These are phyloP conservation scores for Hanseniaspora guilliermondii DNA, from an alignment of 805 yeast species.

Conservation along the genomic window DNA sequence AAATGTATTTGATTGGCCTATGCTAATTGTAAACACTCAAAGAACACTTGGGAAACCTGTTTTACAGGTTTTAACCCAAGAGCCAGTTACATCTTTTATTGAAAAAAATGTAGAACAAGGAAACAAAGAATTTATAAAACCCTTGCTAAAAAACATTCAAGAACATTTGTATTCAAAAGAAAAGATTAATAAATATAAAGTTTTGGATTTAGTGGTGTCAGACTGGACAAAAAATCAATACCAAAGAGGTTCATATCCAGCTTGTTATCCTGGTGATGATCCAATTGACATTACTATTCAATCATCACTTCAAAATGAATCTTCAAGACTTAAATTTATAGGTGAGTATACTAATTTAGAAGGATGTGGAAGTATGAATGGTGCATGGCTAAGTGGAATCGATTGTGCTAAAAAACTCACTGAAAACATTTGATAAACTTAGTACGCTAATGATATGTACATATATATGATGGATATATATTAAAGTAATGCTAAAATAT, in stretches of 20 bases:
- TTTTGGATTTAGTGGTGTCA: constrained; percentile 37
- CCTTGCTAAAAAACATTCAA: constrained; percentile 17
- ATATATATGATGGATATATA: not conserved
- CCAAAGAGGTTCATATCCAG: constrained; percentile 71
- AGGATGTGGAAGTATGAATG: constrained; percentile 87
- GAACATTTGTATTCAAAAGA: constrained; percentile 13
- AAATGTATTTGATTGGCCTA: constrained; percentile 35
- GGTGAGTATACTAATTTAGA: constrained; percentile 82
- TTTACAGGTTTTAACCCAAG: constrained; percentile 55
- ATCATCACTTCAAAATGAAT: constrained; percentile 49
- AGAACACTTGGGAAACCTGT: constrained; percentile 38
- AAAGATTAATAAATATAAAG: constrained; percentile 27
- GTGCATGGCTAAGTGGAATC: constrained; percentile 69
- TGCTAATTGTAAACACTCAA: constrained; percentile 48
- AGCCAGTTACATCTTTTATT: constrained; percentile 53
- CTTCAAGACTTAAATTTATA: constrained; percentile 55
- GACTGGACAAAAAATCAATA: constrained; percentile 75
- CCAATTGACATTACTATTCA: constrained; percentile 45
- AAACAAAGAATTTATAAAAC: constrained; percentile 37
- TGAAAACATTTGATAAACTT: not conserved
- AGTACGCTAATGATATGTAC: not conserved
- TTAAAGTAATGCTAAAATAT: constrained; percentile 1
- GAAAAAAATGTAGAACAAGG: constrained; percentile 35
- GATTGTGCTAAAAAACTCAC: constrained; percentile 35
- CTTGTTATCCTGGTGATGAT: constrained; percentile 55